Evolutionary conservation across 352 stramenopile species (phyloP), one percentile per base, ranked within the genome.

Genomic region (Pythium folliculosum): DNA sequence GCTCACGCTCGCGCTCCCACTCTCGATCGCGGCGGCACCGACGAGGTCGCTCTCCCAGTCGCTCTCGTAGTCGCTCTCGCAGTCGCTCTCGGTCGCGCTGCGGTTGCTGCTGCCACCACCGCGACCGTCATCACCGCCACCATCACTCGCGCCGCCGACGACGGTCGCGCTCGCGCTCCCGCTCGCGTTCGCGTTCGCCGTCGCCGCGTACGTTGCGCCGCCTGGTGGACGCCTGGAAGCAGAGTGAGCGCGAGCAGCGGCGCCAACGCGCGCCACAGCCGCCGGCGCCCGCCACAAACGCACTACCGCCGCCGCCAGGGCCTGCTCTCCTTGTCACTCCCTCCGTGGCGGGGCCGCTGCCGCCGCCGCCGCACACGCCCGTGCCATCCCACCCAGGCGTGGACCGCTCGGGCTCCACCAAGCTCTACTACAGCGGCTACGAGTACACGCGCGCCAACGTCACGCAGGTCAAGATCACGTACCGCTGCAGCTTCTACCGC

Each of bases 401-500:
- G 1, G 40, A 47, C 40, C 40, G 40, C 40, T 21, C 40, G 10
- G 40, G 40, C 17, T 19, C 17, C 6, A 63, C 55, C 40, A 63
- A 63, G 53, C 22, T 60, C 19, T 60, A 49, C 53, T 22, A 49
- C n/a, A 32, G 13, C 8, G 53, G 35, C 35, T 60, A 49, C 53
- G 53, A 60, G 53, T 48, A 27, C 32, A 60, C 53, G 8, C 53
- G 53, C 22, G 53, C 53, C 16, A 60, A 44, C 10, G 17, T 48
- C 32, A 60, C 53, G 30, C 17, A 30, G n/a, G 21, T 48, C 32
- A 60, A 60, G 53, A 60, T 60, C 53, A 37, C 53, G 32, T 60
- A 60, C 37, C 53, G 53, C 53, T 60, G 53, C 22, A 60, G 53
- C 35, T 60, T 49, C 21, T 60, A 60, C 53, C 53, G 53, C 30